Base-by-base conservation (phyloP, 1,284 basidiomycete species). In the Schizopora paradoxa region DNA sequence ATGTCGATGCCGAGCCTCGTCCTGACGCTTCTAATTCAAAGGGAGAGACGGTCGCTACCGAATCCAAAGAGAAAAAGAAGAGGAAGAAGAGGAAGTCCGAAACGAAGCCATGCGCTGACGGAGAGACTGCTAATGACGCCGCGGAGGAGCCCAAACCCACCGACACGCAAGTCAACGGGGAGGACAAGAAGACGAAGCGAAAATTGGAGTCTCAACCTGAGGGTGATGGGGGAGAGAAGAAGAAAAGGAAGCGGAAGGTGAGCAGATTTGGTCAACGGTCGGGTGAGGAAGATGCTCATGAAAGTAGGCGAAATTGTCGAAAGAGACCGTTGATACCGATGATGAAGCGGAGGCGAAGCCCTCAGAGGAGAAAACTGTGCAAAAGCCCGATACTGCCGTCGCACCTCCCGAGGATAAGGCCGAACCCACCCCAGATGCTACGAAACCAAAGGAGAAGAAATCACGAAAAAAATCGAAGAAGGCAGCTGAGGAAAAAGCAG, bases 11-110 rank as follows among this genome's bases (percentile, higher is more conserved):
- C 61, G 60, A 53, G 62, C 62, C 23, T 54, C 61, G 26, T 53
- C 44, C 47, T 47, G 19, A 18, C 26, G 56, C 19, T 58, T 51
- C n/a, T n/a, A n/a, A n/a, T n/a, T n/a, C n/a, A n/a, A n/a, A 14
- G 38, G 11, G 34, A 32, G 32, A 38, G 46, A 52, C 49, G 26
- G 49, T 26, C 21, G 40, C 19, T 26, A 57, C 52, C 13, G 45
- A 45, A 32, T 35, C 50, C 3, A 62, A 65, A 41, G 63, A 62
- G 50, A 61, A 61, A 40, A 58, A 62, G 49, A 63, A 66, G 47
- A 61, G 37, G 49, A 61, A 43, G 49, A 58, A 43, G 49, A 41
- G 43, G 51, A 65, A 54, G 53, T 38, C 31, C 19, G 22, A 42
- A 31, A 36, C 2, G 0, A 50, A 21, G 37, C 23, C 51, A 18